These are phyloP conservation scores for Raddia guianensis DNA, from an alignment of 176 grass and related monocot species.

Conservation along the genomic window DNA sequence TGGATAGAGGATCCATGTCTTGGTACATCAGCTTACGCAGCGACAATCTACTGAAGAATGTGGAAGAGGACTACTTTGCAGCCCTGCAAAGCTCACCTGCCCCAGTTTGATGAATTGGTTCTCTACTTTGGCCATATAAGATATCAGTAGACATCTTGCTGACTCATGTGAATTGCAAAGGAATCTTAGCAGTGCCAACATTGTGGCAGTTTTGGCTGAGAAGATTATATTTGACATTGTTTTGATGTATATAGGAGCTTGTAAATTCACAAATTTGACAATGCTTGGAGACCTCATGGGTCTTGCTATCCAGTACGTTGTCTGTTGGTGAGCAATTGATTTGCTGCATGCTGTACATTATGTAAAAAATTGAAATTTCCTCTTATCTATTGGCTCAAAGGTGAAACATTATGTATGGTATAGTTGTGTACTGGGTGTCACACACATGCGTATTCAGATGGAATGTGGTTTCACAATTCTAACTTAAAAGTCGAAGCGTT, in stretches of 20 bases:
- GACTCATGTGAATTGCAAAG: background rate
- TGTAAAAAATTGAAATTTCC: background rate
- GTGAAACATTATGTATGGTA: background rate
- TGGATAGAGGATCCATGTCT: constrained; percentile 78
- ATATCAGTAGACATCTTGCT: background rate
- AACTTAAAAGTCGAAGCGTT: background rate
- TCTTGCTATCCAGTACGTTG: background rate
- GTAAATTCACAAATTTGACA: constrained; percentile 34
- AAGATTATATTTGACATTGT: constrained; percentile 40
- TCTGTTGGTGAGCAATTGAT: background rate
- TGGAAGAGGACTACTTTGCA: constrained; percentile 83
- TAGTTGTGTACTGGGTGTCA: background rate
- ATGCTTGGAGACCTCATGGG: background rate
- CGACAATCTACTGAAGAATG: constrained; percentile 79
- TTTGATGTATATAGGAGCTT: constrained; percentile 44
- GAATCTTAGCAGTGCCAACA: constrained; percentile 21
- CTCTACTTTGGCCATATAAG: background rate
- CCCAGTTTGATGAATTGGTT: constrained; percentile 38
- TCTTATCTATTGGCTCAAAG: background rate
- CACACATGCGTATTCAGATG: background rate
- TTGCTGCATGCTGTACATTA: background rate
- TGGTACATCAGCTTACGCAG: constrained; percentile 83
- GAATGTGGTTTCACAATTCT: background rate
- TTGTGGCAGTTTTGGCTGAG: constrained; percentile 56
- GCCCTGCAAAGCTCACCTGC: constrained; percentile 55